Conservation (phyloP, 371 early-diverging fungal species). For the Vairimorpha ceranae region DNA sequence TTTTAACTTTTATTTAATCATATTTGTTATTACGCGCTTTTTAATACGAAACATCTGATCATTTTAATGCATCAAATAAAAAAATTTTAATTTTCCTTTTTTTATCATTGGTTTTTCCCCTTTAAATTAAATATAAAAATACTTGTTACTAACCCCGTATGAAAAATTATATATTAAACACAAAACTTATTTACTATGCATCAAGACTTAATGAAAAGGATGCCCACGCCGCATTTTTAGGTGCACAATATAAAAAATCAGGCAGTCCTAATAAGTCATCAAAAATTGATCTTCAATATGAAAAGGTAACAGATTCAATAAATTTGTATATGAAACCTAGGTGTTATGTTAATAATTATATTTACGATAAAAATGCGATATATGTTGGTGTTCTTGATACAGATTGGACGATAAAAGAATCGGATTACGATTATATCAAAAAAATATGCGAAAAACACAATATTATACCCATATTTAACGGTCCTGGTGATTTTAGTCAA, state of each 20-base stretch:
- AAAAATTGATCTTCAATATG: not conserved
- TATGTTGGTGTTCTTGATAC: not conserved
- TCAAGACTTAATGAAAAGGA: not conserved
- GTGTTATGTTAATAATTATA: not conserved
- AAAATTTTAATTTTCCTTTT: no score
- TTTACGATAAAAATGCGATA: not conserved
- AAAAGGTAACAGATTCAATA: not conserved
- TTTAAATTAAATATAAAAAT: not conserved
- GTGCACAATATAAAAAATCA: not conserved
- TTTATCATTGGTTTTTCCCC: not conserved
- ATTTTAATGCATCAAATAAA: no score
- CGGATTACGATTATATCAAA: slow-evolving; percentile 1
- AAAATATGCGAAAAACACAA: not conserved
- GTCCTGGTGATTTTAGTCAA: not conserved
- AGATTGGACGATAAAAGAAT: not conserved
- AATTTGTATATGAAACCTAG: slow-evolving; percentile 1
- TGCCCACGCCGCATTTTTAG: not conserved
- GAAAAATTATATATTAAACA: slow-evolving; percentile 1
- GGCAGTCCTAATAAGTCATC: not conserved
- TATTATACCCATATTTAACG: slow-evolving; percentile 8
- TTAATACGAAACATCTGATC: no score
- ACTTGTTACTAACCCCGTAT: not conserved
- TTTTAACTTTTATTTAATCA: no score
- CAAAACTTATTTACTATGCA: not conserved
- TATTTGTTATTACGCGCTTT: no score